These are phyloP conservation scores for Penicillium lividum DNA, from an alignment of 495 filamentous ascomycete species.

Conservation along the genomic window DNA sequence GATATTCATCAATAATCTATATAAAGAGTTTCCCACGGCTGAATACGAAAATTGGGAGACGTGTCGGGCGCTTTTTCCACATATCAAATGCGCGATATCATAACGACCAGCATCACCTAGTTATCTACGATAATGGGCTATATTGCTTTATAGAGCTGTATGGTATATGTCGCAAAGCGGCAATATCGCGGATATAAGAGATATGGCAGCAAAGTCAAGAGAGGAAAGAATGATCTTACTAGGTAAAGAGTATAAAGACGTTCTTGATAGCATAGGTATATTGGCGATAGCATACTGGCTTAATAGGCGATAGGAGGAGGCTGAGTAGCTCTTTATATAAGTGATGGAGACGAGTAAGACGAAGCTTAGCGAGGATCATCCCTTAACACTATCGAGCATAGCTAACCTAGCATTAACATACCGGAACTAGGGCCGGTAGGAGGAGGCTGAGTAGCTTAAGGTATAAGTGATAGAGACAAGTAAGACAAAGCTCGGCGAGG, in stretches of 20 bases:
- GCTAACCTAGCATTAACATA: slow-evolving; percentile 6
- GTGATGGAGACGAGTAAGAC: background rate
- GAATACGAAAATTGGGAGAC: no score
- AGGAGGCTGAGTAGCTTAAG: slow-evolving; percentile 2
- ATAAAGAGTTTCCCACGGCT: no score
- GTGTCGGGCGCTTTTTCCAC: no score
- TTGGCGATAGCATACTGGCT: background rate
- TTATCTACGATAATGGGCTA: slow-evolving; percentile 23
- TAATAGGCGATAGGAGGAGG: slow-evolving; percentile 3
- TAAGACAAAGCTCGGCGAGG: background rate
- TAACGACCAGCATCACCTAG: no score
- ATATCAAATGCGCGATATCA: no score
- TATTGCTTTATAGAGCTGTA: no score
- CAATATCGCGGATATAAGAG: no score
- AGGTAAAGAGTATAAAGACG: background rate
- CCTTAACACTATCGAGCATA: slow-evolving; percentile 1
- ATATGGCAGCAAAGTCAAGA: no score
- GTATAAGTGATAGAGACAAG: background rate
- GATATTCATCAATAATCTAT: no score
- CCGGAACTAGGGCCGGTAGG: background rate
- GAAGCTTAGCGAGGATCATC: slow-evolving; percentile 3
- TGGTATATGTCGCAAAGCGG: no score
- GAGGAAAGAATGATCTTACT: no score
- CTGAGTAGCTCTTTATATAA: background rate
- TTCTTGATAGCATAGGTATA: background rate